Evolutionary conservation across 176 grass and related monocot genomes (phyloP).

Genomic region (Miscanthus lutarioriparius): DNA sequence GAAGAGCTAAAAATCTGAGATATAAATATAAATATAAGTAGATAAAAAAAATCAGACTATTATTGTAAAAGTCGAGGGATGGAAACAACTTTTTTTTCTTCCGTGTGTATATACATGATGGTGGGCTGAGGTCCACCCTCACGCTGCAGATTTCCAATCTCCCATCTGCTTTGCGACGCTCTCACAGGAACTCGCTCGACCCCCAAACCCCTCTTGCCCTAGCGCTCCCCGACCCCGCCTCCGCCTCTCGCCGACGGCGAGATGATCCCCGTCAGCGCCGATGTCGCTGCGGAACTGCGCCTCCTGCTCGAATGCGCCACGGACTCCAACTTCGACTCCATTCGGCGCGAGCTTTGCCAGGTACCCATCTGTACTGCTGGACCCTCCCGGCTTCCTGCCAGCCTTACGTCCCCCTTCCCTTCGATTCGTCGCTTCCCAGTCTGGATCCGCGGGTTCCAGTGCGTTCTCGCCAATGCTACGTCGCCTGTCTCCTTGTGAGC

Average conservation of each 20-base stretch:
- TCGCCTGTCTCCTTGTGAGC: not conserved
- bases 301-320: slow-evolving; percentile 54
- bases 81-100: too few relatives aligned
- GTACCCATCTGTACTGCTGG: slow-evolving; percentile 14
- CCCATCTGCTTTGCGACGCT: too few relatives aligned
- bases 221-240: not conserved
- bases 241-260: slow-evolving; percentile 26
- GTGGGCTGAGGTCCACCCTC: too few relatives aligned
- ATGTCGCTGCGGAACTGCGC: slow-evolving; percentile 47
- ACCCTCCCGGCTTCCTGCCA: not conserved
- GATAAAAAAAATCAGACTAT: too few relatives aligned
- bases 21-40: too few relatives aligned
- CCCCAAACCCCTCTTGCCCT: not conserved
- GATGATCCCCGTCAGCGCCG: slow-evolving; percentile 47
- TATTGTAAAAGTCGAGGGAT: too few relatives aligned
- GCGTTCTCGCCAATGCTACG: not conserved
- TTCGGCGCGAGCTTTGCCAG: slow-evolving; percentile 34
- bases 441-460: slow-evolving; percentile 5
- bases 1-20: too few relatives aligned
- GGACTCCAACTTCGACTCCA: slow-evolving; percentile 48
- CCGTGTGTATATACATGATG: too few relatives aligned
- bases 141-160: too few relatives aligned
- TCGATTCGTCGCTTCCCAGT: not conserved
- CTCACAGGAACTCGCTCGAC: not conserved
- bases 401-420: not conserved